Conservation (phyloP, 176 grass and related monocot species). For the Ensete glaucum region DNA sequence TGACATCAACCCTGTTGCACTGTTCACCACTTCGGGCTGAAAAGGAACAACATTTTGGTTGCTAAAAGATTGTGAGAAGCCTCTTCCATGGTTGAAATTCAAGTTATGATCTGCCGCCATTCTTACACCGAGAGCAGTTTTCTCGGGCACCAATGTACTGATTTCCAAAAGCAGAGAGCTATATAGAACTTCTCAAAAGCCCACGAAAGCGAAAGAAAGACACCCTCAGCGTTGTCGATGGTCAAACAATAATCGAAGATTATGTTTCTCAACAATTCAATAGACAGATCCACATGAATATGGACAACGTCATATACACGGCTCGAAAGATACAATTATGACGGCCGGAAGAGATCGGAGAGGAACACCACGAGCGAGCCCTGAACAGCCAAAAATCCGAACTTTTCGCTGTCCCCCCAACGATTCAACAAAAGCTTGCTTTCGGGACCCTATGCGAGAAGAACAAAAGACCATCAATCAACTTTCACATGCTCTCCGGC, state of each 20-base stretch:
- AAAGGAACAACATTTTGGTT: slow-evolving; percentile 81
- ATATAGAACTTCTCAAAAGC: slow-evolving; percentile 1
- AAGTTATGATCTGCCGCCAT: slow-evolving; percentile 85
- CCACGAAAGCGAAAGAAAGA: neutral
- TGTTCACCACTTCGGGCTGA: slow-evolving; percentile 36
- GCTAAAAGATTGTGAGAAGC: slow-evolving; percentile 40
- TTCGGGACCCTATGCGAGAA: neutral
- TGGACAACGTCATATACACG: too few relatives aligned
- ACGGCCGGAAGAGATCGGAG: neutral
- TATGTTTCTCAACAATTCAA: neutral
- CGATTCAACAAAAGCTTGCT: neutral
- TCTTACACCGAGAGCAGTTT: neutral
- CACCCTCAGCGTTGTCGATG: neutral
- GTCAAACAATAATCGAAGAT: neutral
- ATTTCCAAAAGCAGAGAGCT: neutral
- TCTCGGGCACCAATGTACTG: neutral
- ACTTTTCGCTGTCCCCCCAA: neutral
- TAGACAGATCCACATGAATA: neutral
- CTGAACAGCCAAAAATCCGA: neutral
- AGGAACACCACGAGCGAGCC: neutral
- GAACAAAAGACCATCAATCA: neutral
- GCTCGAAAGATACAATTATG: neutral
- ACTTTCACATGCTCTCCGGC: neutral
- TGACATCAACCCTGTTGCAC: slow-evolving; percentile 5
- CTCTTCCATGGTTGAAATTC: slow-evolving; percentile 64